phyloP scores from a whole-genome alignment of 176 grass and related monocot species.

The Poa pratensis region DNA sequence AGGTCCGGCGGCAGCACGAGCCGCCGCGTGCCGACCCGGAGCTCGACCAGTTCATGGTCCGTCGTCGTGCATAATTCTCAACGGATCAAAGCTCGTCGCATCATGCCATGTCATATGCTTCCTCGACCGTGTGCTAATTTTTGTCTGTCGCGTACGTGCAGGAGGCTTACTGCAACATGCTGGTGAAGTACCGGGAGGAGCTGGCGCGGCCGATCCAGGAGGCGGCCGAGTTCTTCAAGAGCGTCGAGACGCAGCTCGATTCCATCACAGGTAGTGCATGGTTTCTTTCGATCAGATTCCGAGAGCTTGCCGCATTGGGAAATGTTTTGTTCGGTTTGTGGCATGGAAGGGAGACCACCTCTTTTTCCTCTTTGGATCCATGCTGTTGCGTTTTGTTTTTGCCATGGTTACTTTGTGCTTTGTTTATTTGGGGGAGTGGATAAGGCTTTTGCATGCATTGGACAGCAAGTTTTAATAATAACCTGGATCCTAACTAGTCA shows the following conservation, averaged over 20 bases:
- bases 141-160: constrained; percentile 15
- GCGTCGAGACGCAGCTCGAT: constrained; percentile 67
- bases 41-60: constrained; percentile 95
- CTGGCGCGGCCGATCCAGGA: constrained; percentile 76
- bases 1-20: constrained; percentile 33
- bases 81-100: background rate
- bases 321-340: constrained; percentile 33
- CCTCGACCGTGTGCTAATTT: background rate
- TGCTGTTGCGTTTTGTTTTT: constrained; percentile 32
- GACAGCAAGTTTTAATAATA: constrained; percentile 19
- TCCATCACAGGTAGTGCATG: constrained; percentile 51
- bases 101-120: constrained; percentile 26
- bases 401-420: constrained; percentile 27
- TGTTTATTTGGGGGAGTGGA: constrained; percentile 20
- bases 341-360: background rate
- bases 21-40: constrained; percentile 58
- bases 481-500: constrained; percentile 18
- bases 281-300: constrained; percentile 32
- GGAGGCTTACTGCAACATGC: constrained; percentile 81
- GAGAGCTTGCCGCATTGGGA: constrained; percentile 44
- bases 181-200: constrained; percentile 78
- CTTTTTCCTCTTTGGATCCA: constrained; percentile 40
- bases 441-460: constrained; percentile 39
- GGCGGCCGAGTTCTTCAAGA: constrained; percentile 72
- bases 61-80: background rate